These are phyloP conservation scores for Vitis amurensis DNA, from an alignment of 164 flowering plant species.

Conservation along the genomic window DNA sequence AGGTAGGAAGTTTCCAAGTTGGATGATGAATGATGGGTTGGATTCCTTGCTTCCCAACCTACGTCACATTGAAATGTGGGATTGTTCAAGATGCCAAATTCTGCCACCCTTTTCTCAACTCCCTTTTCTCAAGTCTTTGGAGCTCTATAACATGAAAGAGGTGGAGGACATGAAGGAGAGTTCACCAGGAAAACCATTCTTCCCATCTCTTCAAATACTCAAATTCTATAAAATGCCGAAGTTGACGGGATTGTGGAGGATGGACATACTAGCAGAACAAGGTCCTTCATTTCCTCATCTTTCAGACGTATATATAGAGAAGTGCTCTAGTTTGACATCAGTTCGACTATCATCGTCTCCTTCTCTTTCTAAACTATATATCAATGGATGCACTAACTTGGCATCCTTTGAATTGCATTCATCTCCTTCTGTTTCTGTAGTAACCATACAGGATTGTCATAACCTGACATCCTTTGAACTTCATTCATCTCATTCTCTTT, in stretches of 20 bases:
- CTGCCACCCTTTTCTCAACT: not conserved
- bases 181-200: not conserved
- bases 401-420: too few relatives aligned
- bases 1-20: not conserved
- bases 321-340: too few relatives aligned
- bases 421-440: too few relatives aligned
- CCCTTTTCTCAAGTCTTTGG: not conserved
- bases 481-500: too few relatives aligned
- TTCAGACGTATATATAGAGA: too few relatives aligned
- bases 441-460: too few relatives aligned
- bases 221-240: not conserved
- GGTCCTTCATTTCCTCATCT: too few relatives aligned
- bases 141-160: not conserved
- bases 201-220: not conserved
- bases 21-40: not conserved
- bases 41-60: not conserved
- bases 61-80: not conserved
- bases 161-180: not conserved
- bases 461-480: not conserved
- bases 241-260: not conserved
- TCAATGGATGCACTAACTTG: too few relatives aligned
- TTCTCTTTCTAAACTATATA: too few relatives aligned
- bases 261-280: not conserved
- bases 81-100: not conserved
- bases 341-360: too few relatives aligned